Conservation (phyloP, 2,329 filamentous ascomycete species). For the Curvularia sp. region DNA sequence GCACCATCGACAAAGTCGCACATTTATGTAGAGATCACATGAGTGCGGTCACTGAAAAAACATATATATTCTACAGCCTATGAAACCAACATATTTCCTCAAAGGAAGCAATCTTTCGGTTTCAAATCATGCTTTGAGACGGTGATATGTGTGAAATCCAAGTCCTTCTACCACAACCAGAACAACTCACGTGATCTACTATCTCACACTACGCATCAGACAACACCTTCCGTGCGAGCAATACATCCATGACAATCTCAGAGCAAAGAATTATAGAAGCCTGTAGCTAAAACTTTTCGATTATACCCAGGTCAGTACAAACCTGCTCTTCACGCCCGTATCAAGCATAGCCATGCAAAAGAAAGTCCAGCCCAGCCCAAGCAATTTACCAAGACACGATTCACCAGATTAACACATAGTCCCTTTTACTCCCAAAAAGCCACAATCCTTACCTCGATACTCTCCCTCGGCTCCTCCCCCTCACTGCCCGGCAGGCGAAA, state of each 20-base stretch:
- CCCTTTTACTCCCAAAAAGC: slow-evolving; percentile 26
- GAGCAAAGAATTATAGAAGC: neutral
- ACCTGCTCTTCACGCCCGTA: no score
- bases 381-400: neutral
- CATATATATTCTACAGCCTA: no score
- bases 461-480: slow-evolving; percentile 29
- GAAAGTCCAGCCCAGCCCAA: neutral
- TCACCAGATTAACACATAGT: neutral
- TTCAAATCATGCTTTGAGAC: no score
- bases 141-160: neutral
- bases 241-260: neutral
- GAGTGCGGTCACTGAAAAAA: no score
- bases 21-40: no score
- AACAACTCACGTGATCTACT: neutral
- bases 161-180: neutral
- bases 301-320: neutral
- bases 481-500: slow-evolving; percentile 27
- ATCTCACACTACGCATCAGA: neutral
- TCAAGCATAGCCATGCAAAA: neutral
- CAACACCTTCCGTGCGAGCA: neutral
- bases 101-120: no score
- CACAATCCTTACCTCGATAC: slow-evolving; percentile 36
- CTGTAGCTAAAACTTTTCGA: neutral
- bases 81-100: no score
- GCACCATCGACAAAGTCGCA: no score